Percentiles rank a stretch among this genome's conserved stretches.
Conservation (phyloP, 768 basidiomycete species). For the Russula ochroleuca region DNA sequence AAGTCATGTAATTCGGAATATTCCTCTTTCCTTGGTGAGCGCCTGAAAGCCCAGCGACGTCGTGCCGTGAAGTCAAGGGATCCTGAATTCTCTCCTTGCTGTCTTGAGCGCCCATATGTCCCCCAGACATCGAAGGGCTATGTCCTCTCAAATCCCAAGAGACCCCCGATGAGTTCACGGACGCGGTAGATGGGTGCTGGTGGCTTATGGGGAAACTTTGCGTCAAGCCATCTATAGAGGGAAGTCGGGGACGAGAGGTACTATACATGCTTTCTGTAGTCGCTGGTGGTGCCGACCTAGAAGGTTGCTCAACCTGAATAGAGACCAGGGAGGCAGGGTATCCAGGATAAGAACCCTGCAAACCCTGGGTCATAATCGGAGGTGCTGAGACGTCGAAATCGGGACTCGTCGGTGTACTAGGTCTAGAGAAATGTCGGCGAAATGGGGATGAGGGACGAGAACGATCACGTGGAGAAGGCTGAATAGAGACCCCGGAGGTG, state of each 20-base stretch:
- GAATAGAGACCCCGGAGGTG: not conserved
- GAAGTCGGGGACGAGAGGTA: not conserved
- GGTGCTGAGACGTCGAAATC: not conserved
- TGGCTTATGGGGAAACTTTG: not conserved
- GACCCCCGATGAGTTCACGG: not conserved
- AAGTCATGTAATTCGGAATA: not conserved
- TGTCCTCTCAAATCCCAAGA: not conserved
- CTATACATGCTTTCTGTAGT: no score
- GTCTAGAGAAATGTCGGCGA: not conserved
- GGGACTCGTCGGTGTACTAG: not conserved
- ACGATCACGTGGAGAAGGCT: not conserved
- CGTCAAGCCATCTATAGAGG: no score
- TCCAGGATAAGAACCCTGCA: not conserved
- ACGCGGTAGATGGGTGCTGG: not conserved
- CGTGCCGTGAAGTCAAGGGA: not conserved
- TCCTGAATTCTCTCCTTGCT: not conserved
- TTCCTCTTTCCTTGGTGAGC: not conserved
- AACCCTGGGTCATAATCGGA: not conserved
- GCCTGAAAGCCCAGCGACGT: no score
- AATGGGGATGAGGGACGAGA: not conserved
- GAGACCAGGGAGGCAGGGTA: no score
- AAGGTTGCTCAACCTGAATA: not conserved
- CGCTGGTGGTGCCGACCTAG: not conserved
- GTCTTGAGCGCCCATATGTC: not conserved
- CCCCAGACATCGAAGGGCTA: not conserved